These are phyloP conservation scores for Rosellinia necatrix DNA, from an alignment of 2,329 filamentous ascomycete species.

Conservation along the genomic window DNA sequence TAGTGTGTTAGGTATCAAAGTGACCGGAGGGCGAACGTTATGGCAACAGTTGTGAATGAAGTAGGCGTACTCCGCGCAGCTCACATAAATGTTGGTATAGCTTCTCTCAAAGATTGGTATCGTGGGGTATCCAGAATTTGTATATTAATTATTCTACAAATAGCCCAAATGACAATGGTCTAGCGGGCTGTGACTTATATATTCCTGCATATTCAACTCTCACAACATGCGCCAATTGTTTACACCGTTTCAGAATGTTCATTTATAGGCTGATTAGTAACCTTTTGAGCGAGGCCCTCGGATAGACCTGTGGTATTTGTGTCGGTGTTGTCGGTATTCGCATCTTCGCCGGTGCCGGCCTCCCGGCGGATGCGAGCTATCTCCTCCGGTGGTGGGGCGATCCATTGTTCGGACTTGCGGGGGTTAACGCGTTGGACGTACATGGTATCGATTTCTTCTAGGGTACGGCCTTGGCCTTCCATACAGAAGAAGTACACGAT, in stretches of 20 bases:
- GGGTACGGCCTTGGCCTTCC: conserved; percentile 71
- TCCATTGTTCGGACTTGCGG: conserved; percentile 64
- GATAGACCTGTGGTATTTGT: background rate
- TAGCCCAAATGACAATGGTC: no score
- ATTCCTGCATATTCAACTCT: no score
- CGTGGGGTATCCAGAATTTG: no score
- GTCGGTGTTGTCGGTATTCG: background rate
- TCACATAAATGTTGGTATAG: no score
- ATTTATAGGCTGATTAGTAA: background rate
- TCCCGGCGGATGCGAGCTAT: conserved; percentile 48
- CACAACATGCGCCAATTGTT: background rate
- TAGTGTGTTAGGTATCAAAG: no score
- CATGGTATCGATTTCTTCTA: conserved; percentile 83
- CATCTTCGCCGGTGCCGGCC: conserved; percentile 46
- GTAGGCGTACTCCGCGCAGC: no score
- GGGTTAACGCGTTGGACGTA: conserved; percentile 69
- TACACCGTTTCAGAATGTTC: conserved; percentile 16
- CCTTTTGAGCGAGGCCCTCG: background rate
- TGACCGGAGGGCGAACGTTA: no score
- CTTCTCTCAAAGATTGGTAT: no score
- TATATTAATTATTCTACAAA: no score
- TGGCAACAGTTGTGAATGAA: no score
- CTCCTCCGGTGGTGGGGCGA: conserved; percentile 49
- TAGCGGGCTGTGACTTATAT: no score
- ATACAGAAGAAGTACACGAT: conserved; percentile 80